A percentile compares a stretch with the other conserved stretches of the same genome.
Conservation (phyloP, 768 basidiomycete genomes). For the Kondoa subrosea region DNA sequence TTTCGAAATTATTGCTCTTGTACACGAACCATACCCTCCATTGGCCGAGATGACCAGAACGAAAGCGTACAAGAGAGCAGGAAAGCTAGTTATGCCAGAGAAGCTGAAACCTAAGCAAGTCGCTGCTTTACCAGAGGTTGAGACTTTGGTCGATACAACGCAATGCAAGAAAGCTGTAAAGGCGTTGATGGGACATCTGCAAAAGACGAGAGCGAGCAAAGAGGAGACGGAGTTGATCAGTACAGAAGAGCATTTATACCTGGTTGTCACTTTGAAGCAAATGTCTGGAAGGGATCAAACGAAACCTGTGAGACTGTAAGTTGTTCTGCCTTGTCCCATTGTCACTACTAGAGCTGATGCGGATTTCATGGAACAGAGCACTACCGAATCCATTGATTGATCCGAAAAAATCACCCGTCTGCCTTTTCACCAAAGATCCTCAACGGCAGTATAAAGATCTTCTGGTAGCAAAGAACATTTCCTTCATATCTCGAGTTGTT, state of each 20-base stretch:
- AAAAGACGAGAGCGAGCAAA: constrained; percentile 46
- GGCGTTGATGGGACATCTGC: constrained; percentile 56
- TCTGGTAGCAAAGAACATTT: constrained; percentile 55
- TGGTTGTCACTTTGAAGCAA: constrained; percentile 70
- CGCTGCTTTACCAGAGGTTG: constrained; percentile 17
- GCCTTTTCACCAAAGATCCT: constrained; percentile 87
- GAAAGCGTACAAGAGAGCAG: background rate
- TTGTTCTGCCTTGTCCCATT: constrained; percentile 19
- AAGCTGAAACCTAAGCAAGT: constrained; percentile 15
- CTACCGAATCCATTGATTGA: constrained; percentile 67
- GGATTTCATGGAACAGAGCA: constrained; percentile 39
- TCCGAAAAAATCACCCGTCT: constrained; percentile 60
- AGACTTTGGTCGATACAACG: constrained; percentile 40
- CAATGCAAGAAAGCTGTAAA: constrained; percentile 66
- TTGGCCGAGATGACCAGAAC: constrained; percentile 7
- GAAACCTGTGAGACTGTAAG: constrained; percentile 72
- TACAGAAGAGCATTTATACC: constrained; percentile 63
- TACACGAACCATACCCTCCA: too few relatives aligned
- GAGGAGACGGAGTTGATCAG: constrained; percentile 47
- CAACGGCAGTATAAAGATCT: constrained; percentile 93
- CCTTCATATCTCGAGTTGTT: constrained; percentile 80
- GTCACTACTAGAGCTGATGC: background rate
- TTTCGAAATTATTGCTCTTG: too few relatives aligned
- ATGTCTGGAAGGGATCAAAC: constrained; percentile 56
- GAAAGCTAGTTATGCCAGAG: background rate